Percentiles rank a stretch among this genome's conserved stretches.
These are phyloP conservation scores for Russula vinacea DNA, from an alignment of 768 basidiomycete genomes.

Conservation along the genomic window DNA sequence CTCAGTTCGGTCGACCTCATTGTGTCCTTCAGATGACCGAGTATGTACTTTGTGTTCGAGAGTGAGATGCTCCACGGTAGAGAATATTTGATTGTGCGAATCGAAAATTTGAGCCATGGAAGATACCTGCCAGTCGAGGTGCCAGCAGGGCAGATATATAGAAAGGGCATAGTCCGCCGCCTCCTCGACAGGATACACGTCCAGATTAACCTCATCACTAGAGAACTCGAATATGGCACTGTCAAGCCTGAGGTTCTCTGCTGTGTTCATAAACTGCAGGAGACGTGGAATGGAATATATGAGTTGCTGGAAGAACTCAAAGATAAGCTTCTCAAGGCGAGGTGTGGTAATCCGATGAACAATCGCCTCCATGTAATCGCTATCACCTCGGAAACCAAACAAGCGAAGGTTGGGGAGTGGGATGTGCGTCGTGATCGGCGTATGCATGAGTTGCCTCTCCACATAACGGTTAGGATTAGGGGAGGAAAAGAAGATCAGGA, in stretches of 20 bases:
- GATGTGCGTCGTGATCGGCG: not conserved
- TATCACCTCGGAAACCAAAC: not conserved
- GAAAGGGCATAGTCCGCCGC: not conserved
- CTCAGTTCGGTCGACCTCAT: not conserved
- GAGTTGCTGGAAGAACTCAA: not conserved
- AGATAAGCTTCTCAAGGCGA: not conserved
- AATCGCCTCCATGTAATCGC: not conserved
- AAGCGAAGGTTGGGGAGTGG: not conserved
- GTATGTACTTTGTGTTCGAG: not conserved
- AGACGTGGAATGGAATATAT: not conserved
- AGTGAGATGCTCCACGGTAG: not conserved
- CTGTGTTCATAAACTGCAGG: not conserved
- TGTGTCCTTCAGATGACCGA: not conserved
- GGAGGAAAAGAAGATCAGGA: fast-evolving
- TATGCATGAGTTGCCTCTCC: not conserved
- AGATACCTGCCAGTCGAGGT: not conserved
- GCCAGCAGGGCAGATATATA: not conserved
- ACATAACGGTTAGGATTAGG: not conserved
- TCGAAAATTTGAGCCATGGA: not conserved
- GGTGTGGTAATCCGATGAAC: not conserved
- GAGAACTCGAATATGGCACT: not conserved
- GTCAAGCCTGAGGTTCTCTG: not conserved
- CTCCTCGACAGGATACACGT: not conserved
- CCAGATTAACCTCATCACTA: not conserved
- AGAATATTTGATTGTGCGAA: not conserved